A percentile compares a stretch with the other conserved stretches of the same genome.
Conservation (phyloP, 768 basidiomycete genomes). For the Harrya chromipes region DNA sequence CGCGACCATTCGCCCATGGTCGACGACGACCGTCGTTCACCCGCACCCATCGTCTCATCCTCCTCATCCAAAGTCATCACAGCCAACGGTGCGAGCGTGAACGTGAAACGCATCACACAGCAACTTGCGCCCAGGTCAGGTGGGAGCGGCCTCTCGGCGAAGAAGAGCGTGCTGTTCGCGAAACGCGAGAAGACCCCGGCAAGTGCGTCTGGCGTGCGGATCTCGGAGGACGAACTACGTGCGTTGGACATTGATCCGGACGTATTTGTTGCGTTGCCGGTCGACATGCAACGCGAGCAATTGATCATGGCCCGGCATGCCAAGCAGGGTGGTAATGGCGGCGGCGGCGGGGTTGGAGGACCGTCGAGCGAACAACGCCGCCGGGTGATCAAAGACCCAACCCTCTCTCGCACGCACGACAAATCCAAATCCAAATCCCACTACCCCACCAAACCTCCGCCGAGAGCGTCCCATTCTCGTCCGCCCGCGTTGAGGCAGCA, state of each 20-base stretch:
- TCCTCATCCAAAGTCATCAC: constrained; percentile 9
- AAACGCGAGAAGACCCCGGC: constrained; percentile 29
- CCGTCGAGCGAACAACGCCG: constrained; percentile 44
- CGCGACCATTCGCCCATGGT: constrained; percentile 51
- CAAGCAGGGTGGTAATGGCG: constrained; percentile 32
- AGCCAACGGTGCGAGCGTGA: constrained; percentile 43
- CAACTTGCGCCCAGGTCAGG: constrained; percentile 58
- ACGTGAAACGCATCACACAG: constrained; percentile 57
- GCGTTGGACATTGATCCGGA: constrained; percentile 71
- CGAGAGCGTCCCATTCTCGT: constrained; percentile 49
- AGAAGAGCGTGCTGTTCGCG: constrained; percentile 37
- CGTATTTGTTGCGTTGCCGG: constrained; percentile 64
- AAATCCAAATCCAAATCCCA: constrained; percentile 19
- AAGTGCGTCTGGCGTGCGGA: constrained; percentile 36
- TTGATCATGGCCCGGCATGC: constrained; percentile 56
- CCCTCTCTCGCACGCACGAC: constrained; percentile 21
- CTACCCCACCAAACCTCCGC: constrained; percentile 48
- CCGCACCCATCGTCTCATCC: constrained; percentile 2
- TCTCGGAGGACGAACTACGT: constrained; percentile 55
- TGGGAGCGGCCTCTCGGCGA: constrained; percentile 37
- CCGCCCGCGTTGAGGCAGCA: constrained; percentile 56
- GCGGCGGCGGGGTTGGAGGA: too few relatives aligned
- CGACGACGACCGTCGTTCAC: constrained; percentile 2
- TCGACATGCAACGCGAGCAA: constrained; percentile 70
- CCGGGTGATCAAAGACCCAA: constrained; percentile 44